Conservation (phyloP, 1,284 basidiomycete genomes). For the Trichosporon asahii region DNA sequence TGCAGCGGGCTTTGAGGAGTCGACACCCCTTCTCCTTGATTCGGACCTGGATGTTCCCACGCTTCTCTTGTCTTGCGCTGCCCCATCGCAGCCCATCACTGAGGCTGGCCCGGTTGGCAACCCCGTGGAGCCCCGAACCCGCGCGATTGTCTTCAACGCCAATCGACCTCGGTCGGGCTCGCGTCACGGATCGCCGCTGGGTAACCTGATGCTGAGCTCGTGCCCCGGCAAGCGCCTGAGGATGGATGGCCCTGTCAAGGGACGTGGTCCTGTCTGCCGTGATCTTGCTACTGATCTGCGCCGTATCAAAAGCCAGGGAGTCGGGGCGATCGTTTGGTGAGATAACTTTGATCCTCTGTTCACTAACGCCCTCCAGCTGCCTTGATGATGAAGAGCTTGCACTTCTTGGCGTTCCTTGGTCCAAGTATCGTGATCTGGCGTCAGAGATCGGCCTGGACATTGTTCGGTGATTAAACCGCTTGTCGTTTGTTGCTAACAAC, state of each 20-base stretch:
- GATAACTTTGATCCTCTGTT: slow-evolving; percentile 21
- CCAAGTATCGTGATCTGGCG: slow-evolving; percentile 66
- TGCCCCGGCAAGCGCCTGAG: slow-evolving; percentile 97
- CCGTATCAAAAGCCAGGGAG: slow-evolving; percentile 71
- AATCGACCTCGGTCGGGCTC: slow-evolving; percentile 15
- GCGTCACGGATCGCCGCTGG: slow-evolving; percentile 55
- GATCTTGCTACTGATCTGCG: slow-evolving; percentile 73
- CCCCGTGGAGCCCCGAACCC: slow-evolving; percentile 14
- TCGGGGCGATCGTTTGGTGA: slow-evolving; percentile 78
- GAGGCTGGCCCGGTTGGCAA: slow-evolving; percentile 20
- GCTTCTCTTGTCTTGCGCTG: slow-evolving; percentile 59
- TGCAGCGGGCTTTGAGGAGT: neutral
- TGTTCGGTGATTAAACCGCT: slow-evolving; percentile 55
- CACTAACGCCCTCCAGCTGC: slow-evolving; percentile 58
- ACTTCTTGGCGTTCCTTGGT: slow-evolving; percentile 79
- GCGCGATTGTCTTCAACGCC: slow-evolving; percentile 22
- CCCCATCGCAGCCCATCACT: slow-evolving; percentile 42
- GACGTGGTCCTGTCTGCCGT: slow-evolving; percentile 77
- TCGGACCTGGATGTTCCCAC: slow-evolving; percentile 44
- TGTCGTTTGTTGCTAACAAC: slow-evolving; percentile 7
- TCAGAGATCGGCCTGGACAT: slow-evolving; percentile 69
- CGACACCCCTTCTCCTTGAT: slow-evolving; percentile 28
- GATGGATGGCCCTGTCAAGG: slow-evolving; percentile 73
- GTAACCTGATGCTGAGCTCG: slow-evolving; percentile 86
- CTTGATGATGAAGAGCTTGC: slow-evolving; percentile 81